Base-by-base conservation (phyloP, 2,329 filamentous ascomycete species). In the Trichoderma brevicompactum region DNA sequence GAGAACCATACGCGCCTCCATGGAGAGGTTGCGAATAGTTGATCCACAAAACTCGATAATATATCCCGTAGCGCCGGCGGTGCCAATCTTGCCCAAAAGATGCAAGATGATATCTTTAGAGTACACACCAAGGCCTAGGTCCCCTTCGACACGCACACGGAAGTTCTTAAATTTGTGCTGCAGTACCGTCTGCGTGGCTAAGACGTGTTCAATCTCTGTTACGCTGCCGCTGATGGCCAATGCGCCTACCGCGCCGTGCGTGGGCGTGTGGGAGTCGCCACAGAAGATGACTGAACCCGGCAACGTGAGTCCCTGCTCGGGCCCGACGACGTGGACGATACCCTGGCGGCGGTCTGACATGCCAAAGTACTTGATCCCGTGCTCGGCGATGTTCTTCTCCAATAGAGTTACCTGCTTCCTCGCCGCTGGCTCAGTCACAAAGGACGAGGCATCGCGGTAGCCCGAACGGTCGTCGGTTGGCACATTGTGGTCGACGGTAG, bases 31-130 rank as follows among this genome's bases (percentile, higher is more conserved):
- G 72, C 92, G 89, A 76, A 99, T 97, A 67, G 94, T 92, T 56
- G 93, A 97, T 66, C 94, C 95, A 76, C 93, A 97, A 82, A 94
- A 99, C 81, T 99, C 95, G 73, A 99, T 97, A 69, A 98, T 94
- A 62, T 91, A 89, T 68, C 94, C 94, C 65, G 90, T 98, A 72
- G 95, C 95, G 77, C 94, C 95, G 67, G 95, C 95, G 23, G 95
- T 98, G 72, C 95, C 94, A 71, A 98, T 97, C 73, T 90, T 81
- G 74, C 94, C 94, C 74, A 99, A 98, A 65, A 92, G 91, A 77
- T 98, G 88, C 64, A 98, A 88, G 70, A 98, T 87, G 68, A 98
- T 89, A 74, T 99, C 95, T 82, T 99, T 99, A 76, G 92, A 96
- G 80, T 91, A 95, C 65, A 98, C 95, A 69, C 94, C 94, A 4